Conservation (phyloP, 2,329 filamentous ascomycete genomes). For the Trichoderma citrinoviride region DNA sequence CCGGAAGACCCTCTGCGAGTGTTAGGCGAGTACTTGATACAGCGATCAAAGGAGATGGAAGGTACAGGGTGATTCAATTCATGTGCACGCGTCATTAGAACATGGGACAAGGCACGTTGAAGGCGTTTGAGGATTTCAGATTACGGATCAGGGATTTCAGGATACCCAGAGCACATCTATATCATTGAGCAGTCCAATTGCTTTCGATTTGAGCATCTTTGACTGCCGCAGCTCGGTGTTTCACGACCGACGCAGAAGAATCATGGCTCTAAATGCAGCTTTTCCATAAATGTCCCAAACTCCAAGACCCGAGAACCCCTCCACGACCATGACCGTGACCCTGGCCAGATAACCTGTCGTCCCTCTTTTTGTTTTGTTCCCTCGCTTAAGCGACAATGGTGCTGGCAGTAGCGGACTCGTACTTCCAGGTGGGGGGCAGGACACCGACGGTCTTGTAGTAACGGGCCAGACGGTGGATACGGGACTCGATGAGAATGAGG, state of each 20-base stretch:
- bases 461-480: slow-evolving; percentile 98
- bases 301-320: slow-evolving; percentile 43
- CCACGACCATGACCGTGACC: slow-evolving; percentile 26
- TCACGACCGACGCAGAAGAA: slow-evolving; percentile 40
- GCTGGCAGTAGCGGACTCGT: slow-evolving; percentile 95
- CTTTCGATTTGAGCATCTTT: slow-evolving; percentile 37
- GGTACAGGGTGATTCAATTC: slow-evolving; percentile 27
- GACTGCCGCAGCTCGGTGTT: slow-evolving; percentile 32
- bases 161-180: slow-evolving; percentile 29
- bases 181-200: slow-evolving; percentile 33
- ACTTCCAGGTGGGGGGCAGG: slow-evolving; percentile 93
- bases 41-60: slow-evolving; percentile 66
- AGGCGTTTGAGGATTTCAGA: slow-evolving; percentile 21
- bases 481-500: slow-evolving; percentile 99
- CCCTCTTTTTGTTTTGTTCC: neutral
- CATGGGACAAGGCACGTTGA: slow-evolving; percentile 13
- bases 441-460: slow-evolving; percentile 98
- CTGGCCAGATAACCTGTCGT: slow-evolving; percentile 5
- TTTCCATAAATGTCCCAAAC: slow-evolving; percentile 44
- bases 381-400: slow-evolving; percentile 69
- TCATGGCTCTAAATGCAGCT: slow-evolving; percentile 47
- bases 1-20: slow-evolving; percentile 67
- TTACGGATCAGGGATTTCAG: slow-evolving; percentile 18
- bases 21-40: slow-evolving; percentile 67
- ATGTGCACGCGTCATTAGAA: neutral